Conservation (phyloP, 306 rosid genomes). For the Adenanthera pavonina region DNA sequence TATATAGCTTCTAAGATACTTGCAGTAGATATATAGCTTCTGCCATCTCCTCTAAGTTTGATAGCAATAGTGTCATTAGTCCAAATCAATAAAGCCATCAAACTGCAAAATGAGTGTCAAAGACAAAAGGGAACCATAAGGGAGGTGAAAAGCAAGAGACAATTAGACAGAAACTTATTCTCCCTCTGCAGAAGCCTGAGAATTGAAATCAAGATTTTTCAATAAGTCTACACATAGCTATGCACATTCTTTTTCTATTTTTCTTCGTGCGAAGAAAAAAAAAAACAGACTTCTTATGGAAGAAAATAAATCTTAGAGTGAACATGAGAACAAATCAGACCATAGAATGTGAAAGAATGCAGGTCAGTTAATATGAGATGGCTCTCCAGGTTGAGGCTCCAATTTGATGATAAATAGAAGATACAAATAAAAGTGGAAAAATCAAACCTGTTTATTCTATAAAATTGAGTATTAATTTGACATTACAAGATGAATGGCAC, state of each 20-base stretch:
- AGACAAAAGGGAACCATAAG: neutral
- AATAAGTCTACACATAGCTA: neutral
- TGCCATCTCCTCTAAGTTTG: slow-evolving; percentile 9
- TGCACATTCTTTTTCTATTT: too few relatives aligned
- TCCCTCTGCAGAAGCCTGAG: neutral
- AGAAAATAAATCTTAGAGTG: neutral
- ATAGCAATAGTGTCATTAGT: neutral
- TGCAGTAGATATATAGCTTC: neutral
- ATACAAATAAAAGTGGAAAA: neutral
- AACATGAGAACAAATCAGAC: neutral
- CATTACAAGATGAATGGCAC: neutral
- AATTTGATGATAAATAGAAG: neutral
- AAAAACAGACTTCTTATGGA: neutral
- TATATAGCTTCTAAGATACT: slow-evolving; percentile 74
- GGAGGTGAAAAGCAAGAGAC: neutral
- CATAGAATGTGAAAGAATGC: neutral
- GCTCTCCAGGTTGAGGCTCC: neutral
- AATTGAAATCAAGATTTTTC: neutral
- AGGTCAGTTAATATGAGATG: neutral
- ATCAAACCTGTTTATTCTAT: neutral
- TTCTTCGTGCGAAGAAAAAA: neutral
- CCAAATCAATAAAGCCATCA: slow-evolving; percentile 2
- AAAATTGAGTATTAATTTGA: neutral
- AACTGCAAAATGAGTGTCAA: neutral
- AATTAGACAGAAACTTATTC: neutral